Percentiles rank a stretch among this genome's conserved stretches.
Conservation (phyloP, 352 stramenopile species). For the Elongisporangium prolatum region DNA sequence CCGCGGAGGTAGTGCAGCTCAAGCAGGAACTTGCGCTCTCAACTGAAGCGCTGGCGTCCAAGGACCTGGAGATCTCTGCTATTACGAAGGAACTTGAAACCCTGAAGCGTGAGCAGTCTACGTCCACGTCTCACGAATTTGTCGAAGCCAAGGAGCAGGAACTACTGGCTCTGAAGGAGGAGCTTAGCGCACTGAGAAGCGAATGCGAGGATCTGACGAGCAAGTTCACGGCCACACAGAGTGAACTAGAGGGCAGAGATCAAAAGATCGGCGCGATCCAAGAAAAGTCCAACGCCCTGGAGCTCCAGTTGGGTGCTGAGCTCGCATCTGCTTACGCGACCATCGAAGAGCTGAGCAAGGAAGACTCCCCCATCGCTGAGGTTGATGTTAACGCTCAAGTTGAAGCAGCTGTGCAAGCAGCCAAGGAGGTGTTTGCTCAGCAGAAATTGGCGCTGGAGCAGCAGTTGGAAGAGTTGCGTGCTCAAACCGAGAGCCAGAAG, state of each 20-base stretch:
- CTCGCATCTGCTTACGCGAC: not conserved
- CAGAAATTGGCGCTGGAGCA: constrained; percentile 19
- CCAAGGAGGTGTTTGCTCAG: constrained; percentile 9
- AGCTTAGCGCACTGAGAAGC: not conserved
- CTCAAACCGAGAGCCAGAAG: constrained; percentile 22
- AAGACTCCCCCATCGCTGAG: not conserved
- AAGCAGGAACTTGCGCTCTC: constrained; percentile 23
- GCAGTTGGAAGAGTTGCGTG: constrained; percentile 20
- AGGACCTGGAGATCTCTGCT: constrained; percentile 29
- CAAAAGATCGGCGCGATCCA: not conserved
- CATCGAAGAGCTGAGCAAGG: not conserved
- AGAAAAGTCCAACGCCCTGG: not conserved
- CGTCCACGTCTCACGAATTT: not conserved
- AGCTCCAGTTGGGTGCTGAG: not conserved
- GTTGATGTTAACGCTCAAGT: constrained; percentile 12
- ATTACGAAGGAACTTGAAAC: constrained; percentile 30
- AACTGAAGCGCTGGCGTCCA: constrained; percentile 17
- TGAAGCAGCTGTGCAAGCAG: constrained; percentile 14
- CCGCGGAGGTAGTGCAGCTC: constrained; percentile 34
- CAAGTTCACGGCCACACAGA: not conserved
- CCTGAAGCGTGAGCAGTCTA: constrained; percentile 12
- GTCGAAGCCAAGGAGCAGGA: not conserved
- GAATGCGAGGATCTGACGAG: not conserved
- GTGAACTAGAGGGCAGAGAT: not conserved
- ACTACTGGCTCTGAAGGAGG: not conserved